A percentile compares a stretch with the other conserved stretches of the same genome.
Evolutionary conservation across 2,329 filamentous ascomycete species (phyloP).

Genomic region (Metarhizium rileyi): DNA sequence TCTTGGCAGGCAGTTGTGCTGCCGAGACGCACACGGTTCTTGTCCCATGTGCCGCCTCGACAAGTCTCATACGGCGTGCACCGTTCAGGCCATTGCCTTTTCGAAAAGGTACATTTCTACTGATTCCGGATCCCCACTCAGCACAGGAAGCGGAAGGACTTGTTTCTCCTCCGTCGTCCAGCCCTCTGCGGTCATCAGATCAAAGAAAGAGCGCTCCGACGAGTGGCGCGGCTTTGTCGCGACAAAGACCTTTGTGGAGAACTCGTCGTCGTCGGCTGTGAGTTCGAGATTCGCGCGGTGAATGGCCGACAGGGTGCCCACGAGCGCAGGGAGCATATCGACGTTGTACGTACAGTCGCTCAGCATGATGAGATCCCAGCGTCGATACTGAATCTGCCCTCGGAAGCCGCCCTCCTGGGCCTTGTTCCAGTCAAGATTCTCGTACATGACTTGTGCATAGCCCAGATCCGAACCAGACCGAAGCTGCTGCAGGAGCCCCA

Average conservation of each 20-base stretch:
- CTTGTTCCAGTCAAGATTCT: slow-evolving; percentile 48
- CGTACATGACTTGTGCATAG: slow-evolving; percentile 31
- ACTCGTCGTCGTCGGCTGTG: slow-evolving; percentile 9
- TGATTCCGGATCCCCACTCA: slow-evolving; percentile 32
- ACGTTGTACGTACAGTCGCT: slow-evolving; percentile 55
- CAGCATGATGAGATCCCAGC: slow-evolving; percentile 45
- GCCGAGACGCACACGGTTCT: background rate
- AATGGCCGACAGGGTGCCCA: slow-evolving; percentile 41
- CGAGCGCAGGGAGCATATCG: slow-evolving; percentile 43
- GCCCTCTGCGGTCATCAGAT: slow-evolving; percentile 32
- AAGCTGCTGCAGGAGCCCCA: slow-evolving; percentile 20
- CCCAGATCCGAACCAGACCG: slow-evolving; percentile 6
- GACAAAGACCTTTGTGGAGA: slow-evolving; percentile 36
- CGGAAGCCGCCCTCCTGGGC: slow-evolving; percentile 37
- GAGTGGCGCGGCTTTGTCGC: slow-evolving; percentile 47
- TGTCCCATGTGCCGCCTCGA: background rate
- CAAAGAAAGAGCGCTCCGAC: slow-evolving; percentile 40
- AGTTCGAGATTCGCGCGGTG: slow-evolving; percentile 27
- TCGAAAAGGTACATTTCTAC: slow-evolving; percentile 45
- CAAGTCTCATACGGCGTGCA: background rate
- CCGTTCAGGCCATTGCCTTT: slow-evolving; percentile 14
- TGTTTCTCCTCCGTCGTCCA: slow-evolving; percentile 35
- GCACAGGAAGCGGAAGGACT: slow-evolving; percentile 34
- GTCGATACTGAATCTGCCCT: slow-evolving; percentile 22
- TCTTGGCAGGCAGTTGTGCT: background rate